A percentile compares a stretch with the other conserved stretches of the same genome.
phyloP scores from a whole-genome alignment of 2,329 filamentous ascomycete genomes.

The Aspergillus latus region DNA sequence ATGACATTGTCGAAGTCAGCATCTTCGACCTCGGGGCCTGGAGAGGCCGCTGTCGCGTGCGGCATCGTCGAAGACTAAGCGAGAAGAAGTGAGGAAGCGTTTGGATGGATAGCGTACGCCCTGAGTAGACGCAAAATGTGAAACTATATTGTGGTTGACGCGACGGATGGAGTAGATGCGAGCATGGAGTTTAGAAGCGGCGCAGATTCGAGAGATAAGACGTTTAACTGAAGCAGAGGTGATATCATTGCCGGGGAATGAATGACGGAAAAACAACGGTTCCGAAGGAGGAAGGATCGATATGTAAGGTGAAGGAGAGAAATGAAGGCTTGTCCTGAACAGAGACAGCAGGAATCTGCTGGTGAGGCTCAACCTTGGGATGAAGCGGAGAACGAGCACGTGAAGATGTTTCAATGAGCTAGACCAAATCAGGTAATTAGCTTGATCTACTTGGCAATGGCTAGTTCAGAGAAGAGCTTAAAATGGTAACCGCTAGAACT shows the following conservation, averaged over 20 bases:
- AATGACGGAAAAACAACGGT: background rate
- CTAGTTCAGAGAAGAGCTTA: too few relatives aligned
- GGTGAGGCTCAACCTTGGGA: background rate
- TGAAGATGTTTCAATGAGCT: conserved; percentile 7
- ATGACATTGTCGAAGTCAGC: conserved; percentile 45
- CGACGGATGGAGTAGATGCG: background rate
- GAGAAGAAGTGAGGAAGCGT: background rate
- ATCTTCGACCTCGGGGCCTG: conserved; percentile 34
- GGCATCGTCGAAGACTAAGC: conserved; percentile 33
- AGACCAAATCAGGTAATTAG: conserved; percentile 13
- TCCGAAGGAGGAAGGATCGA: background rate
- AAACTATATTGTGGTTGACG: background rate
- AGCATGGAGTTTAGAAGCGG: conserved; percentile 4
- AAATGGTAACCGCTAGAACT: too few relatives aligned
- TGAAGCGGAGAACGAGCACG: background rate
- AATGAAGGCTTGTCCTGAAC: background rate
- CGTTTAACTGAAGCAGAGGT: background rate
- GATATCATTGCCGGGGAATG: background rate
- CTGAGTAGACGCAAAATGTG: background rate
- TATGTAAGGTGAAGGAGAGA: background rate
- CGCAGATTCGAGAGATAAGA: background rate
- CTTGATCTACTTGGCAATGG: background rate
- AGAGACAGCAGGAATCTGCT: background rate
- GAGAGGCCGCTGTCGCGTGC: conserved; percentile 36
- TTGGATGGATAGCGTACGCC: background rate